A percentile compares a stretch with the other conserved stretches of the same genome.
phyloP scores from a whole-genome alignment of 352 stramenopile genomes.

The Achlya hypogyna region DNA sequence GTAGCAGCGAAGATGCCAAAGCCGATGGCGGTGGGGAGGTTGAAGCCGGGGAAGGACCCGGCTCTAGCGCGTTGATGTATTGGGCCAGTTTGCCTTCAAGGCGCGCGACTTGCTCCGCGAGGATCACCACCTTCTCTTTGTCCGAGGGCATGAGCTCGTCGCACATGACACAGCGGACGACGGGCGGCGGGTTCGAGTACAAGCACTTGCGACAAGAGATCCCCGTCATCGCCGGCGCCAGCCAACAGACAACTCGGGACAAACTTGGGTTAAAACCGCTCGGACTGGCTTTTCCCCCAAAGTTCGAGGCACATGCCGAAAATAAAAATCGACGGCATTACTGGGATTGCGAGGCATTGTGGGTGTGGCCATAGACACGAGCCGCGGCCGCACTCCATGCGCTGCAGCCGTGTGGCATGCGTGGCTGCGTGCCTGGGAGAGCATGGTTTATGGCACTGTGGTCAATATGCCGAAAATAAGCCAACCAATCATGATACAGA shows the following conservation, averaged over 20 bases:
- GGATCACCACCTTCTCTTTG: neutral
- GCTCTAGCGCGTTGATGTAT: neutral
- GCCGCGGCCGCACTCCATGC: no score
- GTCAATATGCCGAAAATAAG: no score
- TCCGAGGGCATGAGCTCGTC: neutral
- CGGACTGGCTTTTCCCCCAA: neutral
- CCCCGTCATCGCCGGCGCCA: neutral
- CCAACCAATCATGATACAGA: no score
- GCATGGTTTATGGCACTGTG: no score
- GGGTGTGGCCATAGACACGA: no score
- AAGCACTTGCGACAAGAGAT: neutral
- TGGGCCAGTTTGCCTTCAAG: neutral
- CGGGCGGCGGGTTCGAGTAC: neutral
- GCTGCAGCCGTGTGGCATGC: no score
- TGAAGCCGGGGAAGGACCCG: neutral
- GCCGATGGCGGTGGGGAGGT: neutral
- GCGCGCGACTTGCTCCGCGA: neutral
- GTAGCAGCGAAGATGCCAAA: neutral
- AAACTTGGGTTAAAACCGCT: neutral
- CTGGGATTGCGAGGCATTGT: no score
- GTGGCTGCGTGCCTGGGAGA: no score
- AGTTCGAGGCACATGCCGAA: no score
- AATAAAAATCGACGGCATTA: no score
- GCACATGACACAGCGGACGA: neutral
- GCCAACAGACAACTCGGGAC: neutral